phyloP scores from a whole-genome alignment of 1,284 basidiomycete genomes.

The Coniferiporia sulphurascens region DNA sequence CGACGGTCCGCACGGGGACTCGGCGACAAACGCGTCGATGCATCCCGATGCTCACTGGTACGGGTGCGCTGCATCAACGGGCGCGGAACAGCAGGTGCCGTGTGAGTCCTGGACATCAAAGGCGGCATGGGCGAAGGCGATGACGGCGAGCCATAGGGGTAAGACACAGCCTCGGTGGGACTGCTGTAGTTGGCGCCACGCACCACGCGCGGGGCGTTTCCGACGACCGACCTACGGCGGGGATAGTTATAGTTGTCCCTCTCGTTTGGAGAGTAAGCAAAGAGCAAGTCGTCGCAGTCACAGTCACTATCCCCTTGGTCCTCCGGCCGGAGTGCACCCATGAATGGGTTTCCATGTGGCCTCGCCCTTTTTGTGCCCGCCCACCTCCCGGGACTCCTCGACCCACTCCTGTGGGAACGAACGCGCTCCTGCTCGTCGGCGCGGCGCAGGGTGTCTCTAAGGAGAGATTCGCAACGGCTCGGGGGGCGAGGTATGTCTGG shows the following conservation, averaged over 20 bases:
- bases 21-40: constrained; percentile 2
- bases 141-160: constrained; percentile 9
- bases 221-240: not conserved
- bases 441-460: constrained; percentile 51
- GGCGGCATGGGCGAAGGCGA: constrained; percentile 17
- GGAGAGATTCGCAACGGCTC: constrained; percentile 47
- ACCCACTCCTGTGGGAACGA: constrained; percentile 16
- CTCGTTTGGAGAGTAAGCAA: not conserved
- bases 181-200: not conserved
- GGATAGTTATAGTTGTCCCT: not conserved
- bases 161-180: constrained; percentile 4
- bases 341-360: constrained; percentile 11
- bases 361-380: constrained; percentile 18
- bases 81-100: constrained; percentile 13
- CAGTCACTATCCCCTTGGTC: constrained; percentile 4
- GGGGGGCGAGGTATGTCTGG: constrained; percentile 12
- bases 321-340: constrained; percentile 3
- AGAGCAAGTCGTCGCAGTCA: constrained; percentile 7
- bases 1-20: constrained; percentile 12
- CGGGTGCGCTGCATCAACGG: not conserved
- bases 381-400: constrained; percentile 17
- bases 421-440: constrained; percentile 39
- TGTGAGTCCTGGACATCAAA: constrained; percentile 14
- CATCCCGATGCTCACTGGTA: constrained; percentile 1
- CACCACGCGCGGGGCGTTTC: constrained; percentile 1